Evolutionary conservation across 805 yeast species (phyloP).

Genomic region (Barnettozyma populi): DNA sequence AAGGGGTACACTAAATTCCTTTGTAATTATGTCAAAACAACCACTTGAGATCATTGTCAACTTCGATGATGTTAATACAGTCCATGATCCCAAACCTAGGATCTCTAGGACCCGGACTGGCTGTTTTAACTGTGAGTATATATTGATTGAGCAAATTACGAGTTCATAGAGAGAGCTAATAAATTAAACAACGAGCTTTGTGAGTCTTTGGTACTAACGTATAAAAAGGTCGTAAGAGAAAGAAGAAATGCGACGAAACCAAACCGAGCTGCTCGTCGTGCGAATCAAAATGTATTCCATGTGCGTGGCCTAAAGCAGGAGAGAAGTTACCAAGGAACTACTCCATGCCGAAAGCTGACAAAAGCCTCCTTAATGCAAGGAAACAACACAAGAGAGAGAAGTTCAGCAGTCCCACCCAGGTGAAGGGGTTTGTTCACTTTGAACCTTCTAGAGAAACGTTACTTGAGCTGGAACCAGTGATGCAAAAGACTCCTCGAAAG

Average conservation of each 20-base stretch:
- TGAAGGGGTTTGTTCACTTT: conserved; percentile 1
- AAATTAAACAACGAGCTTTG: not conserved
- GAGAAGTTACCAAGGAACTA: conserved; percentile 19
- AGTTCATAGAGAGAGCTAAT: not conserved
- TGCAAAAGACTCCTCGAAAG: not conserved
- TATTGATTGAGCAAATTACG: not conserved
- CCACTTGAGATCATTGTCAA: conserved; percentile 6
- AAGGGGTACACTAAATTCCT: not conserved
- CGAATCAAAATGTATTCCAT: conserved; percentile 27
- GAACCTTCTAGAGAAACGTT: not conserved
- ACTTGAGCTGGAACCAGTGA: not conserved
- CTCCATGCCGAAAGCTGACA: conserved; percentile 11
- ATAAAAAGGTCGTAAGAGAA: conserved; percentile 43
- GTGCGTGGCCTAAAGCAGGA: conserved; percentile 21
- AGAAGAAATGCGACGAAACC: conserved; percentile 58
- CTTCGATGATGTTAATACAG: conserved; percentile 1
- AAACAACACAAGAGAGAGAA: not conserved
- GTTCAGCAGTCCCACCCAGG: not conserved
- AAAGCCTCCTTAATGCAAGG: not conserved
- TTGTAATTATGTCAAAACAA: not conserved
- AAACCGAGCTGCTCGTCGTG: conserved; percentile 40
- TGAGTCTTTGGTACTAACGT: not conserved
- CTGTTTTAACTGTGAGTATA: conserved; percentile 19
- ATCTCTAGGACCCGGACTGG: conserved; percentile 16
- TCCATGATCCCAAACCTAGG: conserved; percentile 2